Evolutionary conservation across 2,329 filamentous ascomycete genomes (phyloP).

Genomic region (Microcyclosporella mali): DNA sequence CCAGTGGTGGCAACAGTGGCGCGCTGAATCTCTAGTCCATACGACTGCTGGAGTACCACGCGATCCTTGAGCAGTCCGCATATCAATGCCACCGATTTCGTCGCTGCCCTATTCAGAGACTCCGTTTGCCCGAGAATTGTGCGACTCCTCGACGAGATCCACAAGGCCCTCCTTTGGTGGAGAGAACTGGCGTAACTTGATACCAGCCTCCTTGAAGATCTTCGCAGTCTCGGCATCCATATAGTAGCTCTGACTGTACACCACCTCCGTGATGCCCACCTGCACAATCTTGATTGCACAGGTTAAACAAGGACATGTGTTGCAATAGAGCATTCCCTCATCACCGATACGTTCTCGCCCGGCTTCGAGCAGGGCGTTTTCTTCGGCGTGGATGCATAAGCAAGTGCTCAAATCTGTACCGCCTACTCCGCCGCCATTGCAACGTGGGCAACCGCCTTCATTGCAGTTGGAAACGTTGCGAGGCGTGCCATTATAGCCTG

Average conservation of each 20-base stretch:
- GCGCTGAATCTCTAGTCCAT: slow-evolving; percentile 13
- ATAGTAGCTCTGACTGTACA: slow-evolving; percentile 88
- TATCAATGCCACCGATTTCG: too few relatives aligned
- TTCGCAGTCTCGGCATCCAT: slow-evolving; percentile 77
- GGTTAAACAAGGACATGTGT: slow-evolving; percentile 81
- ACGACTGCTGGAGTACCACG: too few relatives aligned
- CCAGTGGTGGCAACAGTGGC: slow-evolving; percentile 9
- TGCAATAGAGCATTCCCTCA: slow-evolving; percentile 63
- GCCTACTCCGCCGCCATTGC: slow-evolving; percentile 56
- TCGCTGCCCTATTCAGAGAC: neutral
- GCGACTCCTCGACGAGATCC: slow-evolving; percentile 13
- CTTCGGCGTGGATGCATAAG: slow-evolving; percentile 94
- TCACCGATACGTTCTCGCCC: slow-evolving; percentile 83
- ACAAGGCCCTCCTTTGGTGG: slow-evolving; percentile 45
- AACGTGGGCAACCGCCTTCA: slow-evolving; percentile 81
- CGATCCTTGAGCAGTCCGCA: too few relatives aligned
- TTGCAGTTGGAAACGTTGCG: slow-evolving; percentile 82
- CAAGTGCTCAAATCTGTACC: slow-evolving; percentile 78
- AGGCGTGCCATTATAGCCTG: slow-evolving; percentile 97
- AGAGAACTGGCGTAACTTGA: slow-evolving; percentile 78
- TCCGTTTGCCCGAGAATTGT: slow-evolving; percentile 3
- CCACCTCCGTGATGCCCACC: slow-evolving; percentile 90
- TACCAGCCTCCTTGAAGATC: slow-evolving; percentile 77
- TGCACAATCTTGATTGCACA: slow-evolving; percentile 99
- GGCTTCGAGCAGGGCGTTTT: slow-evolving; percentile 92